These are phyloP conservation scores for Penicillium sp. DNA, from an alignment of 2,329 filamentous ascomycete genomes.

Conservation along the genomic window DNA sequence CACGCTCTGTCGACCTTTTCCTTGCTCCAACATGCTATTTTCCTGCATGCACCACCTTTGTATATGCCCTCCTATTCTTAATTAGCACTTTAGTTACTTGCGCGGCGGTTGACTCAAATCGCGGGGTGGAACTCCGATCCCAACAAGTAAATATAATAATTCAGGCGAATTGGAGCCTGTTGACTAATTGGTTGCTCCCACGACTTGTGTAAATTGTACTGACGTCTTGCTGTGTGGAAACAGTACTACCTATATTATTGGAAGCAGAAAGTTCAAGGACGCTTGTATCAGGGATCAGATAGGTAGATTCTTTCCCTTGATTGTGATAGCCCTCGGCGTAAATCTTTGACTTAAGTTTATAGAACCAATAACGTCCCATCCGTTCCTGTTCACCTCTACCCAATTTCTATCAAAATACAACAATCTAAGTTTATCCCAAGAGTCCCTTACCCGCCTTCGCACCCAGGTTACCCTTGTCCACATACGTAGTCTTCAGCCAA, in stretches of 20 bases:
- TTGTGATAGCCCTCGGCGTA: background rate
- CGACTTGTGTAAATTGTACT: background rate
- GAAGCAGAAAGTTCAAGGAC: background rate
- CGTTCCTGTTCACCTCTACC: background rate
- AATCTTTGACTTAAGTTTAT: background rate
- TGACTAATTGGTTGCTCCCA: background rate
- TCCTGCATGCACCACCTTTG: conserved; percentile 1
- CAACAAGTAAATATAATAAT: background rate
- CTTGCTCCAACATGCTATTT: background rate
- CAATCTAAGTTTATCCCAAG: conserved; percentile 10
- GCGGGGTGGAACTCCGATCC: background rate
- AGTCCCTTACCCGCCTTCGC: conserved; percentile 19
- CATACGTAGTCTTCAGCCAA: conserved; percentile 23
- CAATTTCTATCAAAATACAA: background rate
- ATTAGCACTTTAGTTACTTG: background rate
- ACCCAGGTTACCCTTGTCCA: conserved; percentile 25
- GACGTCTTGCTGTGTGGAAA: background rate
- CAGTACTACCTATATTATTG: background rate
- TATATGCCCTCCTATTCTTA: background rate
- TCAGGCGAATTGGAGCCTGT: background rate
- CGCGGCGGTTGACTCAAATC: background rate
- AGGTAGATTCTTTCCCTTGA: background rate
- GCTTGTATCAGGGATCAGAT: background rate
- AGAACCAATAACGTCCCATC: background rate
- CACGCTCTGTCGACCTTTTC: conserved; percentile 5